Conservation (phyloP, 2,329 filamentous ascomycete species). For the Paecilomyces variotii region DNA sequence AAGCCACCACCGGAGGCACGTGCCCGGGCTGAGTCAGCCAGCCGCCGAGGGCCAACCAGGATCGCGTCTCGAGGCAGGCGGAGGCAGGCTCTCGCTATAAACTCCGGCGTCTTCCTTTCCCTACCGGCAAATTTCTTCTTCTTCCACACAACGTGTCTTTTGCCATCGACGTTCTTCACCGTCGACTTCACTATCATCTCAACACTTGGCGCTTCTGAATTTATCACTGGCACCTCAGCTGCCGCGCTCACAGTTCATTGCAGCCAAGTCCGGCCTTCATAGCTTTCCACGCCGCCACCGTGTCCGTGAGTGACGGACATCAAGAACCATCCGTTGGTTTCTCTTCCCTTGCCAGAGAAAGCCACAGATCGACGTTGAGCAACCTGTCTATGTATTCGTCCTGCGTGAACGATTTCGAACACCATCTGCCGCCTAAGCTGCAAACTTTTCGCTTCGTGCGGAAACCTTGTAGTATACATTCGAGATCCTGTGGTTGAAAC, state of each 20-base stretch:
- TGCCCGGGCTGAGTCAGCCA: not conserved
- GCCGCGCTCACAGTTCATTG: not conserved
- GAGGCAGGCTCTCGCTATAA: not conserved
- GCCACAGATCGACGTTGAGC: conserved; percentile 25
- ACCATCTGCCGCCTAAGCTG: conserved; percentile 90
- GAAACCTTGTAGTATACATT: conserved; percentile 85
- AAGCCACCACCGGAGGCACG: not conserved
- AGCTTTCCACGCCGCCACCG: conserved; percentile 8
- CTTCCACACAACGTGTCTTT: not conserved
- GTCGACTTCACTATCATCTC: not conserved
- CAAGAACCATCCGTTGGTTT: conserved; percentile 24
- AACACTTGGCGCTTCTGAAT: not conserved
- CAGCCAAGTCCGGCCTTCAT: conserved; percentile 4
- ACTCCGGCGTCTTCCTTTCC: not conserved
- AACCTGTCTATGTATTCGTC: conserved; percentile 97
- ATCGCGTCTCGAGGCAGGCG: not conserved
- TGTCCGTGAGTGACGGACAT: conserved; percentile 11
- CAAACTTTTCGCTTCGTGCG: conserved; percentile 93
- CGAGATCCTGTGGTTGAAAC: conserved; percentile 85
- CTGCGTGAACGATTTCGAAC: conserved; percentile 88
- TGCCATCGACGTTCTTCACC: not conserved
- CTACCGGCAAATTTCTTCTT: not conserved
- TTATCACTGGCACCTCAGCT: not conserved
- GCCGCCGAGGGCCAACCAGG: not conserved
- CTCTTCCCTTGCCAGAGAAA: conserved; percentile 29